A percentile compares a stretch with the other conserved stretches of the same genome.
phyloP scores from a whole-genome alignment of 495 filamentous ascomycete genomes.

The Tetracladium setigerum region DNA sequence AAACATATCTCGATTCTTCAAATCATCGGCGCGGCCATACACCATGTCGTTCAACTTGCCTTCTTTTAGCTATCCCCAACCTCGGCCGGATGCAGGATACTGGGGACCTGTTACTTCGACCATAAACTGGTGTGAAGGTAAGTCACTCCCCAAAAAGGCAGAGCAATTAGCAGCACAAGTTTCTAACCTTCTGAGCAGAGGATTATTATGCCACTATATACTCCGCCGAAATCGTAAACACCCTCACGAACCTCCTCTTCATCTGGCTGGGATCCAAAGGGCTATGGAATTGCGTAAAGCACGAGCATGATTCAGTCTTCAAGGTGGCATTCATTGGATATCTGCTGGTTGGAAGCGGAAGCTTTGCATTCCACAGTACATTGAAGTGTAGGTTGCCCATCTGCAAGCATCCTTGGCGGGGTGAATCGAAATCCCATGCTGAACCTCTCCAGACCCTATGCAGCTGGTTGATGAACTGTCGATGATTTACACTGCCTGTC shows the following conservation, averaged over 20 bases:
- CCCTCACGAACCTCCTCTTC: conserved; percentile 76
- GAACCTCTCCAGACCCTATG: conserved; percentile 69
- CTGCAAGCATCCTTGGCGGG: conserved; percentile 1
- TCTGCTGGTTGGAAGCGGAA: conserved; percentile 70
- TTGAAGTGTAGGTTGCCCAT: conserved; percentile 58
- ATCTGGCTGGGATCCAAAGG: conserved; percentile 67
- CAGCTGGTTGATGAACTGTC: conserved; percentile 93
- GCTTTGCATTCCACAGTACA: conserved; percentile 75
- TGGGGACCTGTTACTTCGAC: conserved; percentile 87
- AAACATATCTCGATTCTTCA: too few relatives aligned
- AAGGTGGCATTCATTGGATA: conserved; percentile 65
- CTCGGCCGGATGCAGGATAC: conserved; percentile 54
- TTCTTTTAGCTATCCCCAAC: conserved; percentile 60
- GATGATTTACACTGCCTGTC: conserved; percentile 95
- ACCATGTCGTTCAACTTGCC: conserved; percentile 15
- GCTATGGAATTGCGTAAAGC: conserved; percentile 56
- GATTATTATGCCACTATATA: conserved; percentile 56
- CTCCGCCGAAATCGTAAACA: conserved; percentile 60
- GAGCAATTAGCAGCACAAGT: background rate
- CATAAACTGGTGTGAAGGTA: conserved; percentile 82
- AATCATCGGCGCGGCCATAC: background rate
- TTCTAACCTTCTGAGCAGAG: conserved; percentile 24
- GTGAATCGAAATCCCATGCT: conserved; percentile 8
- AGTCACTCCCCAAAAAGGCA: background rate
- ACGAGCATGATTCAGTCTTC: conserved; percentile 70